A percentile compares a stretch with the other conserved stretches of the same genome.
phyloP scores from a whole-genome alignment of 768 basidiomycete genomes.

The Boletus patriciae region DNA sequence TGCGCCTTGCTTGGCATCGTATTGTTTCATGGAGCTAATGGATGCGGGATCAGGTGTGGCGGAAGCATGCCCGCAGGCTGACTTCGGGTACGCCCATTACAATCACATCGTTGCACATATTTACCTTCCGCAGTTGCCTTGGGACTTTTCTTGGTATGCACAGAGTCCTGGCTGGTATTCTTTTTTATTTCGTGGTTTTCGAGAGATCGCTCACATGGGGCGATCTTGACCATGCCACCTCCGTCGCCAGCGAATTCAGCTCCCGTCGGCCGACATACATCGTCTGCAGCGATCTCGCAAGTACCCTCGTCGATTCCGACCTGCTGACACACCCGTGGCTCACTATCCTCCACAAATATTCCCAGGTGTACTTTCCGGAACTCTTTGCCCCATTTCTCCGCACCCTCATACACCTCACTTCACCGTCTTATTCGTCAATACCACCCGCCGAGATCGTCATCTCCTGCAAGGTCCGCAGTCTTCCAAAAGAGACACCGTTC shows the following conservation, averaged over 20 bases:
- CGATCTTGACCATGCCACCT: constrained; percentile 40
- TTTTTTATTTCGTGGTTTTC: no score
- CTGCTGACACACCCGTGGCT: neutral
- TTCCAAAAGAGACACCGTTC: constrained; percentile 70
- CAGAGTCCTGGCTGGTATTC: constrained; percentile 53
- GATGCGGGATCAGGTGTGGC: constrained; percentile 53
- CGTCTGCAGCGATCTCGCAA: constrained; percentile 81
- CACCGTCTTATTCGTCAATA: constrained; percentile 41
- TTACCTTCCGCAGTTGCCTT: constrained; percentile 38
- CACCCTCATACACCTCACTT: constrained; percentile 70
- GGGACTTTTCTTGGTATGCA: constrained; percentile 66
- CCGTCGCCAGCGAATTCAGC: constrained; percentile 42
- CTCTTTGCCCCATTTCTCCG: constrained; percentile 75
- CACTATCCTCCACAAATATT: neutral
- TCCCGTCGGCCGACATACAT: constrained; percentile 54
- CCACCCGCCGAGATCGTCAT: constrained; percentile 48
- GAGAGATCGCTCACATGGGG: constrained; percentile 77
- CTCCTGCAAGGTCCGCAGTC: constrained; percentile 75
- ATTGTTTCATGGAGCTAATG: neutral
- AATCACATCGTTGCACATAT: constrained; percentile 8
- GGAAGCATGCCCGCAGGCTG: constrained; percentile 71
- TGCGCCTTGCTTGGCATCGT: constrained; percentile 31
- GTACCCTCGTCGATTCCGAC: constrained; percentile 26
- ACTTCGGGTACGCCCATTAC: constrained; percentile 53
- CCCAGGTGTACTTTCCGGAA: constrained; percentile 82